phyloP scores from a whole-genome alignment of 129 eudicot species.

The Rutidosis leptorrhynchoides region DNA sequence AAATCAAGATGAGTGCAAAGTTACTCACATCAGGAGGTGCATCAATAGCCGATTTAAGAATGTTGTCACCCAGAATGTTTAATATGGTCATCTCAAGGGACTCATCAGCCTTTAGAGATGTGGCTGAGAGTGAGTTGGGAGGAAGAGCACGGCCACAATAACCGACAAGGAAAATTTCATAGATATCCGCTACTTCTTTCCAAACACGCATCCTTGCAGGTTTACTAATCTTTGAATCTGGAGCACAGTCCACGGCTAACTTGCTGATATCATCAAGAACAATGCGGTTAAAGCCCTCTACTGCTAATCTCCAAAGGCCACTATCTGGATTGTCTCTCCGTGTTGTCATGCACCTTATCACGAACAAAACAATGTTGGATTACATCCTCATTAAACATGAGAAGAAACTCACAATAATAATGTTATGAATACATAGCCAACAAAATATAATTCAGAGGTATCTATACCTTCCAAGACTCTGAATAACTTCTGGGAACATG shows the following conservation, averaged over 20 bases:
- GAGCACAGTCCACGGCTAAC: conserved; percentile 21
- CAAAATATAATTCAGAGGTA: too few relatives aligned
- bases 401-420: too few relatives aligned
- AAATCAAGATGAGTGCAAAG: conserved; percentile 24
- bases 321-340: conserved; percentile 95
- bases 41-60: conserved; percentile 69
- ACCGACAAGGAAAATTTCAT: conserved; percentile 84
- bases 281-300: conserved; percentile 77
- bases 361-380: conserved; percentile 6
- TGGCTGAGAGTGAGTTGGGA: conserved; percentile 53
- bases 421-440: too few relatives aligned
- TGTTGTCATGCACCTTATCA: conserved; percentile 95
- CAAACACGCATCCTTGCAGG: conserved; percentile 75
- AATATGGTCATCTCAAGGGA: conserved; percentile 79
- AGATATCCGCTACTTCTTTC: conserved; percentile 98
- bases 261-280: conserved; percentile 60
- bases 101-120: conserved; percentile 61
- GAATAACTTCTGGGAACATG: conserved; percentile 61
- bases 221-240: conserved; percentile 30
- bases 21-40: conserved; percentile 86
- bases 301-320: conserved; percentile 89
- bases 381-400: too few relatives aligned
- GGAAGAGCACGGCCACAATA: conserved; percentile 97
- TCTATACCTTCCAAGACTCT: conserved; percentile 89
- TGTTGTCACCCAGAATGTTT: conserved; percentile 72